Evolutionary conservation across 2,329 filamentous ascomycete genomes (phyloP), one percentile per base, ranked within the genome.

Genomic region (Aphanoascus verrucosus): DNA sequence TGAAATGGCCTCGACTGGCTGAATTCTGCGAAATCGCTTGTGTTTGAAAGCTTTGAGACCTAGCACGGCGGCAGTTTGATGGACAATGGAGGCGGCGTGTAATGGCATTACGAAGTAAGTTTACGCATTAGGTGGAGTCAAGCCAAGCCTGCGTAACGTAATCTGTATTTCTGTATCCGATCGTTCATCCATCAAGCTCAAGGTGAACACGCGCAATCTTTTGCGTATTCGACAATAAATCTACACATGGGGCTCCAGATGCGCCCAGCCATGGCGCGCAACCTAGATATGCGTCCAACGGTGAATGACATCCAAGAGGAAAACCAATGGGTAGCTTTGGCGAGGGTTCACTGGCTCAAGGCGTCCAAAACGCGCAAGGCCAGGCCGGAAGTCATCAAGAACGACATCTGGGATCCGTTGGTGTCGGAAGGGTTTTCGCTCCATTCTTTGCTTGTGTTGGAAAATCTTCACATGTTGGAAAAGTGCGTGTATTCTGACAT

Each of bases 401-500:
- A 82, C 61, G 82, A 87, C 64, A 83, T 98, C 55, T 98, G 91
- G 89, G 87, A 94, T 68, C 78, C 82, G 53, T 73, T 98, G 61
- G 89, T 95, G 70, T 82, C 83, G 59, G 86, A 89, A 52, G 78
- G 80, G 53, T 97, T 96, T 65, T 76, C 81, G 34, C 82, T 85
- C 67, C 85, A 82, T 66, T 85, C 85, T 4, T 77, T 98, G 19
- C 74, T 94, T 59, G 79, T 87, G 23, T 77, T 98, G 53, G 93
- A 98, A 71, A 91, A 89, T 61, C 72, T 97, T 62, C 93, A 96
- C 72, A 82, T 90, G 41, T 72, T 98, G 55, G 93, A 98, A 69
- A 86, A 79, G 84, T 86, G 72, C 17, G 71, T 34, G 34, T 34
- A 20, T 11, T 3, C 17, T 37, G n/a, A 8, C 43, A 4, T 28